A percentile compares a stretch with the other conserved stretches of the same genome.
Evolutionary conservation across 1,284 basidiomycete species (phyloP).

Genomic region (Cystobasidium sp.): DNA sequence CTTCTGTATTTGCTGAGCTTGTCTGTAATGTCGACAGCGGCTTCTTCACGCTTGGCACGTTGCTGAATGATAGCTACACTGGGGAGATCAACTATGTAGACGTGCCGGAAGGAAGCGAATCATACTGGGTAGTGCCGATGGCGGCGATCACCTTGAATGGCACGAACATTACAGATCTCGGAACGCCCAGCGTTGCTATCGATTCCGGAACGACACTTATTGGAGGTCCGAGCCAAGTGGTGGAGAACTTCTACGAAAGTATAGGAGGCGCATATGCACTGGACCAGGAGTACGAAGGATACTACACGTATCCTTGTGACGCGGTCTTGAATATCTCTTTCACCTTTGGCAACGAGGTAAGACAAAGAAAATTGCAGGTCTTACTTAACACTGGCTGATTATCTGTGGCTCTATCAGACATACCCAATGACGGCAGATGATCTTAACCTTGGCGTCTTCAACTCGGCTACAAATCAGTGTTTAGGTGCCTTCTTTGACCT

Average conservation of each 20-base stretch:
- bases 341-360: constrained; percentile 49
- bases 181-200: constrained; percentile 52
- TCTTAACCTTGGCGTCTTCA: constrained; percentile 54
- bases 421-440: constrained; percentile 54
- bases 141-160: constrained; percentile 56
- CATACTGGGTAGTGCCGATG: constrained; percentile 59
- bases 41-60: constrained; percentile 58
- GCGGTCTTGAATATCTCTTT: constrained; percentile 46
- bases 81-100: constrained; percentile 57
- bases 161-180: constrained; percentile 49
- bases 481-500: constrained; percentile 54
- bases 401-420: constrained; percentile 22
- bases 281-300: constrained; percentile 51
- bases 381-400: background rate
- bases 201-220: constrained; percentile 55
- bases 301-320: constrained; percentile 53
- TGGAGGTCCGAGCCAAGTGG: constrained; percentile 51
- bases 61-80: constrained; percentile 56
- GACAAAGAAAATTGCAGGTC: constrained; percentile 2
- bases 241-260: constrained; percentile 49
- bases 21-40: constrained; percentile 51
- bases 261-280: constrained; percentile 52
- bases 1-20: no score
- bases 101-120: constrained; percentile 54
- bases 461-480: constrained; percentile 50